Base-by-base conservation (phyloP, 768 basidiomycete genomes). In the Naematelia encephala region DNA sequence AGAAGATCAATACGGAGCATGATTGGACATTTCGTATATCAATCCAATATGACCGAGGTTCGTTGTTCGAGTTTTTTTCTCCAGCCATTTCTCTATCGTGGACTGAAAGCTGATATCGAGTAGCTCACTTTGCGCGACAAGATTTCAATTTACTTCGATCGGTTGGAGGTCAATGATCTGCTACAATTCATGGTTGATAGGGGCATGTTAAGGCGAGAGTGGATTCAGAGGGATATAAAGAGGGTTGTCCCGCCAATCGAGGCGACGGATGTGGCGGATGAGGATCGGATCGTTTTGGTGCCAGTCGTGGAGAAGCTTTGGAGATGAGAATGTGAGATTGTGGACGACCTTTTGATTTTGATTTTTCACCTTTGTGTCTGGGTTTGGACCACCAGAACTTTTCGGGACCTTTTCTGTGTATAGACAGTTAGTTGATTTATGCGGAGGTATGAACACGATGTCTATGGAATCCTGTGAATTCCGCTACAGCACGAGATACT, bases 31-130 rank as follows among this genome's bases (percentile, higher is more conserved):
- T 51, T 77, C 21, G 22, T 61, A 2, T 16, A 45, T 22, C 53
- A 63, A 23, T 68, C 75, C 1, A 73, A 73, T n/a, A 64, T 69
- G 16, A 63, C 39, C n/a, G 60, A 72, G 62, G 73, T 73, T 8
- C 34, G 34, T 39, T 39, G 34, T 39, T 39, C 34, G 34, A n/a
- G n/a, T n/a, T n/a, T n/a, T n/a, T n/a, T n/a, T n/a, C n/a, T n/a
- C n/a, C n/a, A n/a, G n/a, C n/a, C n/a, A n/a, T n/a, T n/a, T n/a
- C n/a, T n/a, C n/a, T 8, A 16, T 61, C 26, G 4, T 11, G 27
- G 5, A 3, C 43, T 49, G 42, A 8, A 21, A 28, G 45, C 46
- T 58, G 59, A 59, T 10, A 30, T 21, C 46, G 26, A 12, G 26
- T 30, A 70, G 71, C 26, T n/a, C 19, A 42, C 25, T 10, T 43